Conservation (phyloP, 345 rosid genomes). For the Lepidium sativum region DNA sequence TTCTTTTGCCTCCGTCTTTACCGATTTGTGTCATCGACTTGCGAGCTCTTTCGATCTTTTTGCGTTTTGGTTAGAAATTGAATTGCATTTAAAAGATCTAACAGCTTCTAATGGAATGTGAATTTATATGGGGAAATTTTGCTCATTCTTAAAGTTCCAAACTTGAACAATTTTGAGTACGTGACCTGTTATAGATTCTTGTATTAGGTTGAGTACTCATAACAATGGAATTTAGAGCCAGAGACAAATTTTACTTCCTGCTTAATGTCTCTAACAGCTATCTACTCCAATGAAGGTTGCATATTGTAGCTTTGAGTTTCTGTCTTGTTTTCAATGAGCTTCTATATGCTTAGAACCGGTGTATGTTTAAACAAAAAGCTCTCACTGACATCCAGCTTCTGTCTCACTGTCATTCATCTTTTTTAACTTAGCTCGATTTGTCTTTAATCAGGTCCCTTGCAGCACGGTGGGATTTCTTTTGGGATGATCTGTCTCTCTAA, state of each 20-base stretch:
- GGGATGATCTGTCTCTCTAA: neutral
- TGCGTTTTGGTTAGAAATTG: neutral
- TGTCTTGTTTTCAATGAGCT: neutral
- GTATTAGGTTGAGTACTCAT: neutral
- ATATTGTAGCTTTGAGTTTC: neutral
- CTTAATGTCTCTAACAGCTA: neutral
- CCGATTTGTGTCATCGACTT: neutral
- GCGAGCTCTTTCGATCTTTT: neutral
- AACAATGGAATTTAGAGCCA: neutral
- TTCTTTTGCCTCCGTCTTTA: neutral
- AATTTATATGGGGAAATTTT: neutral
- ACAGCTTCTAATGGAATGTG: neutral
- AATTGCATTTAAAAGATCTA: neutral
- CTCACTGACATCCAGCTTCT: neutral
- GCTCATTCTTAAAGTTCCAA: neutral
- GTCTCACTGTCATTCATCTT: neutral
- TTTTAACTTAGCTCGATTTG: neutral
- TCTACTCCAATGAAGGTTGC: neutral
- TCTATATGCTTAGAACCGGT: neutral
- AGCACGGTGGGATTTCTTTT: neutral
- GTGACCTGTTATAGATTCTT: neutral
- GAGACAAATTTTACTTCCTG: neutral
- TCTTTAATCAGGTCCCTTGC: neutral
- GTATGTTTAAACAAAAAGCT: neutral
- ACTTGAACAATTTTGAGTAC: neutral